A percentile compares a stretch with the other conserved stretches of the same genome.
Evolutionary conservation across 1,284 basidiomycete genomes (phyloP).

Genomic region (Puccinia coronata): DNA sequence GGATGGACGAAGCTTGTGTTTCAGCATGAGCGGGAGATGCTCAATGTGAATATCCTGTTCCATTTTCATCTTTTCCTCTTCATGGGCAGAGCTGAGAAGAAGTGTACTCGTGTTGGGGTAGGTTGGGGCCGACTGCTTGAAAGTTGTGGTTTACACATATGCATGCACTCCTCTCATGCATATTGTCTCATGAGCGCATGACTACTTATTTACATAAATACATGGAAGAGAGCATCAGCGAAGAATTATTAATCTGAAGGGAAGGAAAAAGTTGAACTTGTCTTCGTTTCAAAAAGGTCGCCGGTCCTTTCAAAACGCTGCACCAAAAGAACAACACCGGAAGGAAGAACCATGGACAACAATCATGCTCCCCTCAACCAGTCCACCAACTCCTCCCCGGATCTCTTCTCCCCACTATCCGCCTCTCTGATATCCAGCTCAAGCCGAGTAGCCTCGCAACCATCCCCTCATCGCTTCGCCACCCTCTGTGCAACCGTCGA

Average conservation of each 20-base stretch:
- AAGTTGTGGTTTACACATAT: no score
- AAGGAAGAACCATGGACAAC: not conserved
- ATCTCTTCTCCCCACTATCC: conserved; percentile 8
- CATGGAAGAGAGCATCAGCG: no score
- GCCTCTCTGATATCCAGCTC: conserved; percentile 11
- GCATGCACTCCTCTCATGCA: no score
- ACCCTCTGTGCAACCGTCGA: conserved; percentile 92
- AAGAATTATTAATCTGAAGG: not conserved
- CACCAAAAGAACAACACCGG: not conserved
- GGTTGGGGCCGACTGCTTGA: no score
- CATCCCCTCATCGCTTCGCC: conserved; percentile 62
- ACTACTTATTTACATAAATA: no score
- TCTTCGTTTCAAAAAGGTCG: conserved; percentile 14
- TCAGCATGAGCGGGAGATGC: no score
- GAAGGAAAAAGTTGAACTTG: not conserved
- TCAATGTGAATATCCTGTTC: no score
- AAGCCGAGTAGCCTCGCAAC: not conserved
- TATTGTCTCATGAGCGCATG: no score
- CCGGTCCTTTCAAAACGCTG: conserved; percentile 45
- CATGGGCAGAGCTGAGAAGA: no score
- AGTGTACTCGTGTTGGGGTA: no score
- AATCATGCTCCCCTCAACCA: not conserved
- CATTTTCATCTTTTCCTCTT: no score
- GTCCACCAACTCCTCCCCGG: not conserved
- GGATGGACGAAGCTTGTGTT: no score